Conservation (phyloP, 2,329 filamentous ascomycete species). For the Beauveria medogensis region DNA sequence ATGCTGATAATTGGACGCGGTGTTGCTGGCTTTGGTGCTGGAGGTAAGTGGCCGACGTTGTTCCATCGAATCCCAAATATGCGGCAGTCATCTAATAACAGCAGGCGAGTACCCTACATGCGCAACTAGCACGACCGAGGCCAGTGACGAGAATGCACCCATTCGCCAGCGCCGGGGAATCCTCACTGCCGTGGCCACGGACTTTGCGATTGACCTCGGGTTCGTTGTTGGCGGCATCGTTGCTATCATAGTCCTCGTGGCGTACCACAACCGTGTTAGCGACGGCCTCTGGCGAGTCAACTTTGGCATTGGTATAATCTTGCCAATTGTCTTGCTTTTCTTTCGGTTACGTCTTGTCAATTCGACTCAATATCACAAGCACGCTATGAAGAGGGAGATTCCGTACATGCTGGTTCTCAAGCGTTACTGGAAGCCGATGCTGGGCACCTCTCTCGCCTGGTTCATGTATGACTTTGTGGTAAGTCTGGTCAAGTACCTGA, state of each 20-base stretch:
- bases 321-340: constrained; percentile 43
- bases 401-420: constrained; percentile 19
- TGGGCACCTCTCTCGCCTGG: constrained; percentile 44
- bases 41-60: constrained; percentile 19
- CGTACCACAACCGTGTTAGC: constrained; percentile 24
- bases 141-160: constrained; percentile 19
- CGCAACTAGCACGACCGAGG: constrained; percentile 21
- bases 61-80: too few relatives aligned
- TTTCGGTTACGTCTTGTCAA: constrained; percentile 44
- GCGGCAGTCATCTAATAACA: too few relatives aligned
- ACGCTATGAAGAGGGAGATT: constrained; percentile 20
- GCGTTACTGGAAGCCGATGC: constrained; percentile 36
- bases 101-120: constrained; percentile 24
- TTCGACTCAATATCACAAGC: constrained; percentile 32
- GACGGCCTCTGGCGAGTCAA: constrained; percentile 36
- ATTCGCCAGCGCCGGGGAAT: constrained; percentile 22
- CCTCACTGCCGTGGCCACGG: constrained; percentile 32
- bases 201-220: constrained; percentile 27
- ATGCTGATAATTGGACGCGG: constrained; percentile 42
- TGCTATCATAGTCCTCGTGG: constrained; percentile 36
- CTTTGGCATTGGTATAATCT: constrained; percentile 17
- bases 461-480: constrained; percentile 32
- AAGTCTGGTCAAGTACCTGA: neutral
- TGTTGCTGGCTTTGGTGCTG: constrained; percentile 37
- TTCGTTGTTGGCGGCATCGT: constrained; percentile 34